These are phyloP conservation scores for Aspergillus japonicus DNA, from an alignment of 2,329 filamentous ascomycete species.

Conservation along the genomic window DNA sequence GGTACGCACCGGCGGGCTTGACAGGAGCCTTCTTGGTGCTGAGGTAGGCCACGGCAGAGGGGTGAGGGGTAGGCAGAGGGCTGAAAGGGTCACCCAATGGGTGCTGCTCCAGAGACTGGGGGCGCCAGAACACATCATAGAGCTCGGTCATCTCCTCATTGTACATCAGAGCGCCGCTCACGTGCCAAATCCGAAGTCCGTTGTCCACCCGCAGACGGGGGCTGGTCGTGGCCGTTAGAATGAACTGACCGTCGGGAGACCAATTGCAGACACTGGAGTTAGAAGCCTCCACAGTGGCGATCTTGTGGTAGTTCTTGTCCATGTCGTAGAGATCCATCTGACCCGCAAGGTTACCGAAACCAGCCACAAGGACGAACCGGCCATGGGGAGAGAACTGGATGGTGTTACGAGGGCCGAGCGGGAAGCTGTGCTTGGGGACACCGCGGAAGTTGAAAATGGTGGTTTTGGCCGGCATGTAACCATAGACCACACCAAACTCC, in stretches of 20 bases:
- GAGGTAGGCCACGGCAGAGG: conserved; percentile 78
- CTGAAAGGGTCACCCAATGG: conserved; percentile 69
- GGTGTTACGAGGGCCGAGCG: conserved; percentile 86
- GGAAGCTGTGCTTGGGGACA: conserved; percentile 78
- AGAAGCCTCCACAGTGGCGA: conserved; percentile 90
- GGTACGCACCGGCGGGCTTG: conserved; percentile 95
- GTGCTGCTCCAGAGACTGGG: conserved; percentile 63
- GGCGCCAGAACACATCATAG: conserved; percentile 87
- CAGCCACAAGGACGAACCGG: conserved; percentile 88
- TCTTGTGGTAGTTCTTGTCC: conserved; percentile 87
- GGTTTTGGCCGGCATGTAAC: conserved; percentile 98
- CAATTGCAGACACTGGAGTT: conserved; percentile 96
- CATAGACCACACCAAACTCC: conserved; percentile 96
- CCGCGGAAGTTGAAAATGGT: conserved; percentile 95
- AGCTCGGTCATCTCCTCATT: conserved; percentile 92
- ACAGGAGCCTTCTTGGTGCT: conserved; percentile 88
- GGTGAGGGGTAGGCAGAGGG: conserved; percentile 72
- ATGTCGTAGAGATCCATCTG: conserved; percentile 98
- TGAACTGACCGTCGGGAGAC: conserved; percentile 93
- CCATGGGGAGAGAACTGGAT: conserved; percentile 92
- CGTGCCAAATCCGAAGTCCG: conserved; percentile 92
- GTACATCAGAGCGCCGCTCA: conserved; percentile 86
- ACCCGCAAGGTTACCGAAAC: conserved; percentile 94
- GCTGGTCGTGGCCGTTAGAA: conserved; percentile 96
- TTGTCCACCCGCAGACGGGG: conserved; percentile 95